Evolutionary conservation across 352 stramenopile species (phyloP).

Genomic region (Pythium dissotocum): DNA sequence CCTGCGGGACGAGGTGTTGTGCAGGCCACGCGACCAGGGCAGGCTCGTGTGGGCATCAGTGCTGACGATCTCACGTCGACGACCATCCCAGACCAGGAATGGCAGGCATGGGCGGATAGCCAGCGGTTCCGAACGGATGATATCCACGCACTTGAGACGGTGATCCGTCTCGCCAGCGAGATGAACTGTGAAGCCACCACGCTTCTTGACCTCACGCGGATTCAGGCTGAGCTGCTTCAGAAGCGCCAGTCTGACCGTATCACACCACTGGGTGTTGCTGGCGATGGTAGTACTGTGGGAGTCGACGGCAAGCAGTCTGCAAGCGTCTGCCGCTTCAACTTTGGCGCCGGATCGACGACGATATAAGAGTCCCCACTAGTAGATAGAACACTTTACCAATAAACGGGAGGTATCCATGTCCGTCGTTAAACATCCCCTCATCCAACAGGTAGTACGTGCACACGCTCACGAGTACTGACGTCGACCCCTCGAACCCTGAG

Average conservation of each 20-base stretch:
- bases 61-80: constrained; percentile 29
- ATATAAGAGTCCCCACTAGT: constrained; percentile 8
- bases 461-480: neutral
- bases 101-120: constrained; percentile 48
- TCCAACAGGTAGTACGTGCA: neutral
- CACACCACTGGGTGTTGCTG: neutral
- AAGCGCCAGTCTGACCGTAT: constrained; percentile 20
- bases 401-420: too few relatives aligned
- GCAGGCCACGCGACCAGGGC: neutral
- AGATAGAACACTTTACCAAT: neutral
- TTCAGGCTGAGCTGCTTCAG: constrained; percentile 45
- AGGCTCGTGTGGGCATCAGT: neutral
- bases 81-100: constrained; percentile 37
- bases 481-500: neutral
- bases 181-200: constrained; percentile 66
- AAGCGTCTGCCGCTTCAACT: constrained; percentile 59
- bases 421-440: too few relatives aligned
- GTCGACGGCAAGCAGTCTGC: constrained; percentile 28
- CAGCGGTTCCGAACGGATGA: constrained; percentile 47
- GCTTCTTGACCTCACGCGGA: constrained; percentile 56
- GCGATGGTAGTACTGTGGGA: neutral
- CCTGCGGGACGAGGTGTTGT: neutral
- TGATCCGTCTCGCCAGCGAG: constrained; percentile 58
- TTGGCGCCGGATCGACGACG: constrained; percentile 22
- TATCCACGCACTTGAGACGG: constrained; percentile 58